Conservation (phyloP, 768 basidiomycete genomes). For the Boletales sp. region DNA sequence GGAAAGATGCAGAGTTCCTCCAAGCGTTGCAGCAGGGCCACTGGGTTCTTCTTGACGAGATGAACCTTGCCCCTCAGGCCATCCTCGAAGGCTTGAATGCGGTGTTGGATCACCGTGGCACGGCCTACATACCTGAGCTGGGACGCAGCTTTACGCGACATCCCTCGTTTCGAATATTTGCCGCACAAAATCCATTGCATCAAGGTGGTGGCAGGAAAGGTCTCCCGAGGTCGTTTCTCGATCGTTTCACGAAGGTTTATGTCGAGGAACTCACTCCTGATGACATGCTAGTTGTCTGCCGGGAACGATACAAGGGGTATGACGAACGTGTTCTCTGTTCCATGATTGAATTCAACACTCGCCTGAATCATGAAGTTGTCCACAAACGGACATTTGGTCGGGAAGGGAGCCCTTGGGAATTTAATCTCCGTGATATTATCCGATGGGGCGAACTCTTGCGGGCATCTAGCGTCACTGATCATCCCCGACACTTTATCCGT, state of each 20-base stretch:
- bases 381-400: conserved; percentile 64
- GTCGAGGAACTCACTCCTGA: conserved; percentile 75
- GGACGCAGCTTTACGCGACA: conserved; percentile 85
- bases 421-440: conserved; percentile 92
- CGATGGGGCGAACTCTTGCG: conserved; percentile 73
- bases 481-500: conserved; percentile 63
- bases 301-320: conserved; percentile 63
- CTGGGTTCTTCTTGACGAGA: conserved; percentile 98
- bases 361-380: conserved; percentile 64
- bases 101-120: conserved; percentile 91
- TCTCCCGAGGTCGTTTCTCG: conserved; percentile 93
- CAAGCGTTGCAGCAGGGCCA: conserved; percentile 91
- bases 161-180: conserved; percentile 94
- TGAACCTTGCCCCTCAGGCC: conserved; percentile 97
- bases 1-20: conserved; percentile 97
- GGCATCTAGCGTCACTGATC: conserved; percentile 26
- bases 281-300: conserved; percentile 79
- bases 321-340: conserved; percentile 49
- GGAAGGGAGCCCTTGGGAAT: conserved; percentile 93
- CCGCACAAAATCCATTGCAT: conserved; percentile 92
- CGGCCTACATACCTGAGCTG: conserved; percentile 92
- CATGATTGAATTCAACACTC: conserved; percentile 83
- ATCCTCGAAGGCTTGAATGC: conserved; percentile 97
- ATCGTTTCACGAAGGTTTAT: conserved; percentile 98
- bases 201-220: conserved; percentile 98